Conservation (phyloP, 169 alveolate genomes). For the Gregarina niphandrodes region DNA sequence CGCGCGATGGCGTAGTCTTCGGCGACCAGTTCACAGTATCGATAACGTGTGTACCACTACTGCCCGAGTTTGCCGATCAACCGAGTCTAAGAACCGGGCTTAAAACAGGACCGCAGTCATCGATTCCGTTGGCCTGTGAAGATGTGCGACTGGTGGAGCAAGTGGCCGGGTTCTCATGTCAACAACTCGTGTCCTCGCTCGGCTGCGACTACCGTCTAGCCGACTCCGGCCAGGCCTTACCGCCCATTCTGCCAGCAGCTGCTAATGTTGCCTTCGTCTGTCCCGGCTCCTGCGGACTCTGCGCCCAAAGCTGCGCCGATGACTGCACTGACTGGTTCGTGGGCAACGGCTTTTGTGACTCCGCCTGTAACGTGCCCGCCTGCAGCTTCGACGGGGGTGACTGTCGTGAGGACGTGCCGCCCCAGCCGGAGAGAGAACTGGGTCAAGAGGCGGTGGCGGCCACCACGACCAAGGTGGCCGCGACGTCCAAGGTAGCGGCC, state of each 20-base stretch:
- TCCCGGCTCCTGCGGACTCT: slow-evolving; percentile 29
- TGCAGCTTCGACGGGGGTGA: slow-evolving; percentile 32
- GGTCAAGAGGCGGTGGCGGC: too few species aligned
- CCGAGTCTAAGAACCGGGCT: too few species aligned
- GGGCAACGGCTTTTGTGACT: slow-evolving; percentile 23
- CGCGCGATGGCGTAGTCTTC: too few species aligned
- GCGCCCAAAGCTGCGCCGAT: slow-evolving; percentile 24
- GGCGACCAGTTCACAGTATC: too few species aligned
- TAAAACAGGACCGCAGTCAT: too few species aligned
- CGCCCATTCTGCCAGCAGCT: slow-evolving; percentile 15
- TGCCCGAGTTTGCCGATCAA: too few species aligned
- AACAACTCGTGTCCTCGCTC: slow-evolving; percentile 13
- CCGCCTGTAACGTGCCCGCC: slow-evolving; percentile 22
- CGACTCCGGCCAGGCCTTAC: slow-evolving; percentile 18
- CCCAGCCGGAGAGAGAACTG: too few species aligned
- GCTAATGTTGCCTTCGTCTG: slow-evolving; percentile 28
- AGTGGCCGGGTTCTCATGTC: slow-evolving; percentile 10
- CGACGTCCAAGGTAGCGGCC: too few species aligned
- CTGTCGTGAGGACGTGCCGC: slow-evolving; percentile 8
- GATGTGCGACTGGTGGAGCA: slow-evolving; percentile 15
- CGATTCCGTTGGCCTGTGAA: too few species aligned
- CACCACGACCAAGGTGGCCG: too few species aligned
- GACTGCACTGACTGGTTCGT: slow-evolving; percentile 32
- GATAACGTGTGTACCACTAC: too few species aligned
- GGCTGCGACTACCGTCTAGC: slow-evolving; percentile 10